Base-by-base conservation (phyloP, 2,329 filamentous ascomycete genomes). In the Metarhizium sp. region DNA sequence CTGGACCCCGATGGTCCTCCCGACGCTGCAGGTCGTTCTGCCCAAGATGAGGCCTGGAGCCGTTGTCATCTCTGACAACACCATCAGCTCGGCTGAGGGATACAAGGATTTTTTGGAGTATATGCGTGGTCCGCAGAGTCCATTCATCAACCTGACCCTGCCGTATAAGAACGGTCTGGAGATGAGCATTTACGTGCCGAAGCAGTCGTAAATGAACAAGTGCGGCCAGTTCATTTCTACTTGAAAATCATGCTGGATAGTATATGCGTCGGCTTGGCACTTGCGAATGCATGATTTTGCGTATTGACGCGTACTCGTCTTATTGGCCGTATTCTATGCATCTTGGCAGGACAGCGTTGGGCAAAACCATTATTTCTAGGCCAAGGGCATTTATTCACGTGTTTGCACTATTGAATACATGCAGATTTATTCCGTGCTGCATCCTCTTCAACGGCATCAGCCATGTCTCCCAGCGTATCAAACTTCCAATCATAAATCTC, bases 391-490 rank as follows among this genome's bases (percentile, higher is more conserved):
- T 25, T 3, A 25, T 25, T 25, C 25, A 4, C 4, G 4, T 25
- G 1, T 25, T 25, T 25, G 25, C 25, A 25, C 4, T 25, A 25
- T 25, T 25, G 25, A 25, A 34, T 34, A 34, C 32, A 48, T 29
- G 48, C 48, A 50, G n/a, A 16, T 38, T 20, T 38, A 6, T 38
- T 38, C 14, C 32, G 2, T 11, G 50, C 54, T 0, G 53, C 47
- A 7, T 46, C 54, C 8, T 59, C 59, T 42, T 81, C 73, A 54
- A 80, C 75, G 13, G 77, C 76, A 67, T 82, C 79, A 1, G 82
- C 84, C 77, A 87, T 78, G 52, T 83, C 78, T 0, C 70, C 77
- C 63, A 88, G 63, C 2, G 73, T 84, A 36, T 74, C 72, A 65
- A 84, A 84, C 61, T 75, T 75, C 79, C 82, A 87, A 10, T 61